These are phyloP conservation scores for Cenococcum geophilum DNA, from an alignment of 495 filamentous ascomycete genomes.

Conservation along the genomic window DNA sequence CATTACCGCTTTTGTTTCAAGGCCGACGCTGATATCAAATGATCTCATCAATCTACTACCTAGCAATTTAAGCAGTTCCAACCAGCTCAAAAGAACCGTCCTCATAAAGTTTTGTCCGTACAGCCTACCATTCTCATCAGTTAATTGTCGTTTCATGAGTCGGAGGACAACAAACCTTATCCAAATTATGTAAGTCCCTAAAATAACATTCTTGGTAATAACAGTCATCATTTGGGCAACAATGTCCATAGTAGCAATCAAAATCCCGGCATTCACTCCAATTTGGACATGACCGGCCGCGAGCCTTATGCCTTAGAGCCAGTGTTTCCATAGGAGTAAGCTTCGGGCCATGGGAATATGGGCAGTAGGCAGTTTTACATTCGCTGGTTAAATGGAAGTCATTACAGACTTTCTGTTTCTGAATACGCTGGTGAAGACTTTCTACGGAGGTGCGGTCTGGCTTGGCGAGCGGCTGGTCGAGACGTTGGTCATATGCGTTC, in stretches of 20 bases:
- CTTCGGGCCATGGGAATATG: conserved; percentile 34
- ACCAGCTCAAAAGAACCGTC: too few relatives aligned
- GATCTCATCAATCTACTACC: too few relatives aligned
- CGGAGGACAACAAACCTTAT: background rate
- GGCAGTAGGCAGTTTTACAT: conserved; percentile 32
- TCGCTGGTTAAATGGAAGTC: conserved; percentile 36
- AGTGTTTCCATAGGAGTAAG: conserved; percentile 30
- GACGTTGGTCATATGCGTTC: conserved; percentile 34
- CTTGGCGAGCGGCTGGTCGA: conserved; percentile 32
- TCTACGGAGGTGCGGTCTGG: conserved; percentile 23
- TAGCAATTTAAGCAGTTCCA: too few relatives aligned
- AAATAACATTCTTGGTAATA: conserved; percentile 1
- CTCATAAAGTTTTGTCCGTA: too few relatives aligned
- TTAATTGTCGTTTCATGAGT: conserved; percentile 13
- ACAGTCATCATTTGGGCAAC: background rate
- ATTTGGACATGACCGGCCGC: conserved; percentile 22
- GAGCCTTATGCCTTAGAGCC: conserved; percentile 35
- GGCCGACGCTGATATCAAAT: too few relatives aligned
- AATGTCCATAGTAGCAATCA: conserved; percentile 30
- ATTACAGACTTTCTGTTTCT: conserved; percentile 35
- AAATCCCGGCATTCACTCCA: conserved; percentile 27
- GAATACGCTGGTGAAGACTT: conserved; percentile 28
- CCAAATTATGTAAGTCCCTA: background rate
- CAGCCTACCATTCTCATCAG: too few relatives aligned
- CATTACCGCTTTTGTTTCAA: too few relatives aligned